Conservation (phyloP, 345 rosid genomes). For the Euphorbia tirucalli region DNA sequence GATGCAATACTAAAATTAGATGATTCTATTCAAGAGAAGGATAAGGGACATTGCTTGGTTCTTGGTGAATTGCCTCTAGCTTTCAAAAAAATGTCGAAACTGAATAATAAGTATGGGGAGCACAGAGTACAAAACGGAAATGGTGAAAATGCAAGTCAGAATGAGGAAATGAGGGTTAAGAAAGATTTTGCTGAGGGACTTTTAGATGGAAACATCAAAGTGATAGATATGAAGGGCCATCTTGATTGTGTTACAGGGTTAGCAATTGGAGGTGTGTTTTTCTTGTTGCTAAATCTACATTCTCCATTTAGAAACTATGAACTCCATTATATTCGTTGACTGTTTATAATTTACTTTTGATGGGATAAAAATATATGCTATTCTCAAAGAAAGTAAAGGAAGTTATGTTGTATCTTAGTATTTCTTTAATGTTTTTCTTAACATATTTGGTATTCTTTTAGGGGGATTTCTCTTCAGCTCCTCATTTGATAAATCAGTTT, state of each 20-base stretch:
- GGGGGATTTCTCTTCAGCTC: slow-evolving; percentile 86
- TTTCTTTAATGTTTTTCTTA: slow-evolving; percentile 20
- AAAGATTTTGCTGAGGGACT: slow-evolving; percentile 45
- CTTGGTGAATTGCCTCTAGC: slow-evolving; percentile 51
- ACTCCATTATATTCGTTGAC: too few relatives aligned
- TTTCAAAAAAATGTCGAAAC: slow-evolving; percentile 24
- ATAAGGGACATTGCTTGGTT: slow-evolving; percentile 41
- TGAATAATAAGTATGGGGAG: slow-evolving; percentile 22
- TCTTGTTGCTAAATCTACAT: slow-evolving; percentile 14
- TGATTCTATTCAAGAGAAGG: slow-evolving; percentile 25
- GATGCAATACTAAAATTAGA: slow-evolving; percentile 29
- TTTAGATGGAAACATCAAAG: slow-evolving; percentile 46
- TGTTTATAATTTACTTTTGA: not conserved
- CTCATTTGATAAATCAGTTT: slow-evolving; percentile 73
- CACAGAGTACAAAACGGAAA: slow-evolving; percentile 24
- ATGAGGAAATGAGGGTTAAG: slow-evolving; percentile 26
- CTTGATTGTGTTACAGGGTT: slow-evolving; percentile 75
- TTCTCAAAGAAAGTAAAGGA: not conserved
- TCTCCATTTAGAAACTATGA: not conserved
- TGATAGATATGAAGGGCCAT: slow-evolving; percentile 64
- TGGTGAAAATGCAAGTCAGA: slow-evolving; percentile 25
- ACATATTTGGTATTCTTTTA: slow-evolving; percentile 32
- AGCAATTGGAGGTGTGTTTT: slow-evolving; percentile 68
- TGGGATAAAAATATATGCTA: not conserved
- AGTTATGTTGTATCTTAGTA: not conserved